Conservation (phyloP, 257 asterid species). For the Sherardia arvensis region DNA sequence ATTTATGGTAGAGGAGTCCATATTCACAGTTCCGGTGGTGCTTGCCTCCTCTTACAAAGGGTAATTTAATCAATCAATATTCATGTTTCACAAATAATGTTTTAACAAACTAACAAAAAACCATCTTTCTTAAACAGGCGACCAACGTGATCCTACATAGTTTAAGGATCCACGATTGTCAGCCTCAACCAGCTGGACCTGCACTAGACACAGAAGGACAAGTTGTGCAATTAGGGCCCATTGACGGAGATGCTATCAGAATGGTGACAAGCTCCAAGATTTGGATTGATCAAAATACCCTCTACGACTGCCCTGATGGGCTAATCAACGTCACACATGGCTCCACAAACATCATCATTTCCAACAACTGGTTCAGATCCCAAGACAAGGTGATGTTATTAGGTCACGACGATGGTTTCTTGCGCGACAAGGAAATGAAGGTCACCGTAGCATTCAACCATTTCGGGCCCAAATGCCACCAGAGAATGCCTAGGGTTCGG, state of each 20-base stretch:
- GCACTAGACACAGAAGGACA: slow-evolving; percentile 43
- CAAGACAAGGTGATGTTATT: slow-evolving; percentile 83
- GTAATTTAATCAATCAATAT: slow-evolving; percentile 18
- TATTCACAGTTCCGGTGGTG: slow-evolving; percentile 54
- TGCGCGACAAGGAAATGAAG: slow-evolving; percentile 54
- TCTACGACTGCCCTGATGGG: slow-evolving; percentile 52
- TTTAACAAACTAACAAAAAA: not conserved
- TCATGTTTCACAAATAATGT: not conserved
- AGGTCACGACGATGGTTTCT: slow-evolving; percentile 67
- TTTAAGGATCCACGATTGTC: slow-evolving; percentile 52
- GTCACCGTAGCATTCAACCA: slow-evolving; percentile 78
- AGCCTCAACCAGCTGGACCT: slow-evolving; percentile 37
- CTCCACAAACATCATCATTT: slow-evolving; percentile 60
- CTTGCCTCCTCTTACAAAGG: slow-evolving; percentile 43
- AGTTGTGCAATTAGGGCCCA: slow-evolving; percentile 33
- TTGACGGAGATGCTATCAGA: slow-evolving; percentile 72
- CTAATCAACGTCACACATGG: slow-evolving; percentile 72
- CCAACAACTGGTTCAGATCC: slow-evolving; percentile 65
- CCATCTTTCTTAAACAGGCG: slow-evolving; percentile 22
- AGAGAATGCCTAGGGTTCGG: slow-evolving; percentile 86
- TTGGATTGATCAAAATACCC: slow-evolving; percentile 78
- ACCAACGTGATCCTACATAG: slow-evolving; percentile 72
- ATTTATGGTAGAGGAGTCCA: slow-evolving; percentile 72
- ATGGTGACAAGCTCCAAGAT: slow-evolving; percentile 47
- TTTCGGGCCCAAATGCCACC: slow-evolving; percentile 69